Evolutionary conservation across 441 rosid genomes (phyloP).

Genomic region (Bocquillonia castaneifolia): DNA sequence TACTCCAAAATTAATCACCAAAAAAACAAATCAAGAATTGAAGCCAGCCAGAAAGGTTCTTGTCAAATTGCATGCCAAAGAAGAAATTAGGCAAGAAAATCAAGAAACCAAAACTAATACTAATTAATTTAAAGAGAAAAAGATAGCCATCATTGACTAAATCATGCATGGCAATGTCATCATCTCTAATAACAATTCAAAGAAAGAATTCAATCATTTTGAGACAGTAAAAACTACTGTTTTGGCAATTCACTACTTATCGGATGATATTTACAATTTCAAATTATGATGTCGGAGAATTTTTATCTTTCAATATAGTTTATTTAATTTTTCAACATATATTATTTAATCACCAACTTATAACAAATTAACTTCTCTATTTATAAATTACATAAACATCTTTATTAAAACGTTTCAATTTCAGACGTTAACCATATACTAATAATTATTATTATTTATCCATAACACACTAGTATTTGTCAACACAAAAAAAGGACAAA

Average conservation of each 20-base stretch:
- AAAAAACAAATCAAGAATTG: neutral
- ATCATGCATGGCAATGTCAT: neutral
- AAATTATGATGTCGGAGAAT: too few species aligned
- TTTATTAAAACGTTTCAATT: too few species aligned
- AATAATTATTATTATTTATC: neutral
- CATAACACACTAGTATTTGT: conserved; percentile 13
- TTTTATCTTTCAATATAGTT: too few species aligned
- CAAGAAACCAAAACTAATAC: neutral
- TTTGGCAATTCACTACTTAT: conserved; percentile 2
- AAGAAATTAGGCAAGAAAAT: neutral
- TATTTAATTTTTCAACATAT: too few species aligned
- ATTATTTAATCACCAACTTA: too few species aligned
- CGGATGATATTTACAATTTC: too few species aligned
- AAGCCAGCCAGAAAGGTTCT: neutral
- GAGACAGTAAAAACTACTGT: neutral
- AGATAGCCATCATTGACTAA: neutral
- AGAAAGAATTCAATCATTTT: neutral
- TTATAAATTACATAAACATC: too few species aligned
- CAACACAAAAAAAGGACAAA: conserved; percentile 27
- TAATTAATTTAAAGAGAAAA: neutral
- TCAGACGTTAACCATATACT: too few species aligned
- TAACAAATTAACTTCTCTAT: too few species aligned
- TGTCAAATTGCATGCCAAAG: neutral
- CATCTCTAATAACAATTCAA: neutral
- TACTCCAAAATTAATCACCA: neutral